A percentile compares a stretch with the other conserved stretches of the same genome.
phyloP scores from a whole-genome alignment of 2,329 filamentous ascomycete species.

The Cladosporium sp. region DNA sequence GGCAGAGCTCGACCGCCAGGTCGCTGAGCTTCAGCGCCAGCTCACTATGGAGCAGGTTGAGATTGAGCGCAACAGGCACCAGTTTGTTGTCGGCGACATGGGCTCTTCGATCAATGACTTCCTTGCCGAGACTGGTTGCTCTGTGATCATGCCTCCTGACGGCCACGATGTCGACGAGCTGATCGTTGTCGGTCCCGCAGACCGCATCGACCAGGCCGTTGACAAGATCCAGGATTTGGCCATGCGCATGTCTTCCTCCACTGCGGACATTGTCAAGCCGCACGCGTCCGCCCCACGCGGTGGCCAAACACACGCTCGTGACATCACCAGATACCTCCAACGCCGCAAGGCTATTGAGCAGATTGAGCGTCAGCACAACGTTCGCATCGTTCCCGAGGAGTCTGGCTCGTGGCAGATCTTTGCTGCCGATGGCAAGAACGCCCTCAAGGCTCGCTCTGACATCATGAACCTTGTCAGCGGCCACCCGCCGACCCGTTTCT shows the following conservation, averaged over 20 bases:
- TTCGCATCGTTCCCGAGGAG: slow-evolving; percentile 77
- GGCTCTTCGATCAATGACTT: slow-evolving; percentile 81
- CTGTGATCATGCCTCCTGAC: slow-evolving; percentile 72
- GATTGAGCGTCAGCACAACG: slow-evolving; percentile 73
- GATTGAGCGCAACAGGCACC: slow-evolving; percentile 82
- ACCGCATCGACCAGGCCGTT: slow-evolving; percentile 68
- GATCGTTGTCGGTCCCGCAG: slow-evolving; percentile 75
- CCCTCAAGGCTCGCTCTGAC: slow-evolving; percentile 69
- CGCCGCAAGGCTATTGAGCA: slow-evolving; percentile 77
- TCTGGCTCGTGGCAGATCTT: slow-evolving; percentile 84
- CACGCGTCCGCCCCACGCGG: slow-evolving; percentile 70
- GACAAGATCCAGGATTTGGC: slow-evolving; percentile 87
- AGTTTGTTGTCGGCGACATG: slow-evolving; percentile 87
- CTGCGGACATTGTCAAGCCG: slow-evolving; percentile 76
- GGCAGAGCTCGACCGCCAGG: slow-evolving; percentile 74
- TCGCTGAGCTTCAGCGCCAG: slow-evolving; percentile 69
- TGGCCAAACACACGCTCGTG: slow-evolving; percentile 73
- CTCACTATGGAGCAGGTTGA: slow-evolving; percentile 73
- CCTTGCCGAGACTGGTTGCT: slow-evolving; percentile 84
- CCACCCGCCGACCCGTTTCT: slow-evolving; percentile 69
- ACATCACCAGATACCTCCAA: slow-evolving; percentile 82
- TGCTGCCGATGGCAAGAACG: slow-evolving; percentile 79
- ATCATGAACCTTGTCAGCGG: slow-evolving; percentile 69
- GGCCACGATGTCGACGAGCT: slow-evolving; percentile 77
- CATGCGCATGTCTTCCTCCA: slow-evolving; percentile 78